phyloP scores from a whole-genome alignment of 768 basidiomycete species.

The Cystobasidium ongulense region DNA sequence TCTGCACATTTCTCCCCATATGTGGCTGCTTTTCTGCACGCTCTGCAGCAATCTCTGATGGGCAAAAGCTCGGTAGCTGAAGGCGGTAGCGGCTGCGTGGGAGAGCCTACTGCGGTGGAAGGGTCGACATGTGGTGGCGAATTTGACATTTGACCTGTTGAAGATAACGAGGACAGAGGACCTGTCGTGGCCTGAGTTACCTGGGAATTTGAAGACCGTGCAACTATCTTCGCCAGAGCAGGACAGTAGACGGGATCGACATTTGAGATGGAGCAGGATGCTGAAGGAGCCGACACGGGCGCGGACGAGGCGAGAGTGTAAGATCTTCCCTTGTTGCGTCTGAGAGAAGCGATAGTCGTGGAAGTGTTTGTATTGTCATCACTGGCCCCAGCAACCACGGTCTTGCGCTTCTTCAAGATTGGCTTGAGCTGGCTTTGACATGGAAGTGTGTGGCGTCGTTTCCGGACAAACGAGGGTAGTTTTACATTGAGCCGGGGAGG shows the following conservation, averaged over 20 bases:
- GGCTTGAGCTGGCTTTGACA: not conserved
- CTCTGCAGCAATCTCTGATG: not conserved
- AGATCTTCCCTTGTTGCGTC: not conserved
- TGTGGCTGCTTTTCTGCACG: not conserved
- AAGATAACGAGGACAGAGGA: not conserved
- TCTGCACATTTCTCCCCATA: not conserved
- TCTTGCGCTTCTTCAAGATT: not conserved
- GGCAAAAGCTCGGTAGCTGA: not conserved
- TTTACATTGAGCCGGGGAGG: constrained; percentile 15
- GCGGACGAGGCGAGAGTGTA: not conserved
- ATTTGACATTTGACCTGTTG: not conserved
- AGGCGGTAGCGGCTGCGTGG: not conserved
- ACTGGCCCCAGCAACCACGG: not conserved
- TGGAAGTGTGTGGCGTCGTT: not conserved
- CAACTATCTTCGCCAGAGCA: not conserved
- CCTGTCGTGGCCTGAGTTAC: not conserved
- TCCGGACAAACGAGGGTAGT: constrained; percentile 11
- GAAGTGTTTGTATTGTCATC: not conserved
- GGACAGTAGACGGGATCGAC: constrained; percentile 21
- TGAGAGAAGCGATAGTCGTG: not conserved
- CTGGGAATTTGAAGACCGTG: not conserved
- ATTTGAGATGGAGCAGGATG: not conserved
- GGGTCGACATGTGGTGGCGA: constrained; percentile 1
- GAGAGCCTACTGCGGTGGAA: not conserved
- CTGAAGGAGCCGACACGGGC: not conserved